Percentiles rank a stretch among this genome's conserved stretches.
Evolutionary conservation across 495 filamentous ascomycete genomes (phyloP).

Genomic region (Aspergillus coremiiformis): DNA sequence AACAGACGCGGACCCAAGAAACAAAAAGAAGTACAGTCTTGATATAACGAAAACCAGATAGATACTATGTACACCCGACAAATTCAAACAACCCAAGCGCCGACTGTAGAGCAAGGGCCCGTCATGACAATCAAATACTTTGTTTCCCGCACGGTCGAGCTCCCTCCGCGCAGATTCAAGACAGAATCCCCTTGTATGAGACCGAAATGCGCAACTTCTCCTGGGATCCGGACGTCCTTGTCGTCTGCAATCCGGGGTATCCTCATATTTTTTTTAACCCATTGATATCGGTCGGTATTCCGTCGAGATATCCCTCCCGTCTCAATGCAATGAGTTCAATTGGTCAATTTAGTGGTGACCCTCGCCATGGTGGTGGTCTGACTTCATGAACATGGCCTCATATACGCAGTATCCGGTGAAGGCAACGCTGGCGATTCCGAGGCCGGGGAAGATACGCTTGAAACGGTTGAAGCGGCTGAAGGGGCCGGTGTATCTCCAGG

Average conservation of each 20-base stretch:
- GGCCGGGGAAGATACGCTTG: constrained; percentile 73
- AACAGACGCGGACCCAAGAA: background rate
- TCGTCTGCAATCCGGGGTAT: constrained; percentile 24
- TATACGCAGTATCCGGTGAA: constrained; percentile 84
- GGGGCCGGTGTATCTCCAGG: constrained; percentile 87
- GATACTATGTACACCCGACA: constrained; percentile 40
- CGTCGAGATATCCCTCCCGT: background rate
- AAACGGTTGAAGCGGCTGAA: constrained; percentile 88
- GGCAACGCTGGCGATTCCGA: constrained; percentile 85
- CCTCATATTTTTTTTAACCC: constrained; percentile 14
- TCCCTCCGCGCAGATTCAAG: background rate
- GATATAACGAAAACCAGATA: constrained; percentile 28
- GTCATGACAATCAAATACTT: constrained; percentile 7
- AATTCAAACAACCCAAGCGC: constrained; percentile 32
- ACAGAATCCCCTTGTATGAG: background rate
- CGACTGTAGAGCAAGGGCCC: constrained; percentile 18
- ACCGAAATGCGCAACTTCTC: background rate
- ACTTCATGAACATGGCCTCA: constrained; percentile 77
- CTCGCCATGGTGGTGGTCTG: constrained; percentile 61
- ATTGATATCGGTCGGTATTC: constrained; percentile 8
- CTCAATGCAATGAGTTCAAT: constrained; percentile 6
- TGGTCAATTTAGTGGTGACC: constrained; percentile 31
- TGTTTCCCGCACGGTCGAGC: background rate
- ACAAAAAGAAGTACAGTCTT: constrained; percentile 19
- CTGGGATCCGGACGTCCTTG: background rate